Evolutionary conservation across 495 filamentous ascomycete species (phyloP).

Genomic region (Penicillium paradoxum): DNA sequence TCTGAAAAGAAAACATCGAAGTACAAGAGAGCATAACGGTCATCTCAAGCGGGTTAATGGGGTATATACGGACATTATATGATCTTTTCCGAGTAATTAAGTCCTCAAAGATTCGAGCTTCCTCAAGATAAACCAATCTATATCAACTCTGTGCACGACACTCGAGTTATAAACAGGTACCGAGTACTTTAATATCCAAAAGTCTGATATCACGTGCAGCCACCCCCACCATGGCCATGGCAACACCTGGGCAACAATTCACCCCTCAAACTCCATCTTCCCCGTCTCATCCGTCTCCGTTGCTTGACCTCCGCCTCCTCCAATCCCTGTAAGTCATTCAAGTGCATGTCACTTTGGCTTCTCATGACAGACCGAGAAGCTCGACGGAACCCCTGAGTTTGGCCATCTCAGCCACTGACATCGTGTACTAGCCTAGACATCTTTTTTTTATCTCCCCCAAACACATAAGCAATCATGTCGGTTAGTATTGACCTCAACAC

Average conservation of each 20-base stretch:
- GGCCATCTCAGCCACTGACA: conserved; percentile 23
- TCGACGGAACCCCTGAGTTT: not conserved
- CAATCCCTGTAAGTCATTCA: conserved; percentile 15
- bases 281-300: conserved; percentile 26
- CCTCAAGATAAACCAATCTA: not conserved
- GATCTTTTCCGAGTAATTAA: too few relatives aligned
- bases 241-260: conserved; percentile 35
- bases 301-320: conserved; percentile 19
- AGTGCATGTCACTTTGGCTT: not conserved
- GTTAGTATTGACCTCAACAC: conserved; percentile 23
- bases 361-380: not conserved
- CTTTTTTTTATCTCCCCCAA: conserved; percentile 21
- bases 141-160: not conserved
- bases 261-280: conserved; percentile 37
- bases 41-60: too few relatives aligned
- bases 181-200: conserved; percentile 16
- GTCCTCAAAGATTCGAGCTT: not conserved
- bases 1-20: too few relatives aligned
- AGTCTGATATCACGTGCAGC: conserved; percentile 32
- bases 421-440: conserved; percentile 32
- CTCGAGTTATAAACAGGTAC: not conserved
- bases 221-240: conserved; percentile 26
- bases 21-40: too few relatives aligned
- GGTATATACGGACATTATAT: too few relatives aligned
- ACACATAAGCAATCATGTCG: conserved; percentile 36